Evolutionary conservation across 2,329 filamentous ascomycete genomes (phyloP).

Genomic region (Westerdykella aurantiaca): DNA sequence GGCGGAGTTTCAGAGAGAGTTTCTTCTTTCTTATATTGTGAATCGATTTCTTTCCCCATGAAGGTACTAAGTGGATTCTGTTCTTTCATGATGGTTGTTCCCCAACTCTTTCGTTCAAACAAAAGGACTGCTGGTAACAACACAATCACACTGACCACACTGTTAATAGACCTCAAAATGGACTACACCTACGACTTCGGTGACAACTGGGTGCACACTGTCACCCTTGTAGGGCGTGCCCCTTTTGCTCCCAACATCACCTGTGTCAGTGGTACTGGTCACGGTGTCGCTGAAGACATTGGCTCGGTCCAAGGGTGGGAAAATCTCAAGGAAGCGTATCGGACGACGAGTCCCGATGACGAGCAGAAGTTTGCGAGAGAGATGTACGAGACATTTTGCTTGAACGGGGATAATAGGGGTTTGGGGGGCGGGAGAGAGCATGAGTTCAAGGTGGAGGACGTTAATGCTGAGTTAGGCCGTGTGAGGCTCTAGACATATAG

Average conservation of each 20-base stretch:
- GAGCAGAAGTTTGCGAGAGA: neutral
- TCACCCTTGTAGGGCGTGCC: neutral
- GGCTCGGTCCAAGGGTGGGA: neutral
- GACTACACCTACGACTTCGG: neutral
- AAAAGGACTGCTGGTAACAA: neutral
- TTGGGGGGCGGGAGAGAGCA: neutral
- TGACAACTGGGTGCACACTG: neutral
- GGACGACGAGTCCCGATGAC: neutral
- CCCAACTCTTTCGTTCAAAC: neutral
- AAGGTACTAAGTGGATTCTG: too few relatives aligned
- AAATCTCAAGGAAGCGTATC: neutral
- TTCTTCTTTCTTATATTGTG: neutral
- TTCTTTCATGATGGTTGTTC: too few relatives aligned
- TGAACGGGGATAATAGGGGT: neutral
- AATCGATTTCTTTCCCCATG: too few relatives aligned
- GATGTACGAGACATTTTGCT: neutral
- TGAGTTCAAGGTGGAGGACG: neutral
- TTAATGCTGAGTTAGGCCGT: neutral
- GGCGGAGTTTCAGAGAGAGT: constrained; percentile 1
- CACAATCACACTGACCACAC: neutral
- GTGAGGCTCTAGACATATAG: too few relatives aligned
- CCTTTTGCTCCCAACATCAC: neutral
- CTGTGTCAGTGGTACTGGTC: neutral
- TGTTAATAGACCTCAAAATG: neutral
- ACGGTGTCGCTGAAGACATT: neutral